Evolutionary conservation across 441 rosid genomes (phyloP), one percentile per base, ranked within the genome.

Genomic region (Adansonia grandidieri): DNA sequence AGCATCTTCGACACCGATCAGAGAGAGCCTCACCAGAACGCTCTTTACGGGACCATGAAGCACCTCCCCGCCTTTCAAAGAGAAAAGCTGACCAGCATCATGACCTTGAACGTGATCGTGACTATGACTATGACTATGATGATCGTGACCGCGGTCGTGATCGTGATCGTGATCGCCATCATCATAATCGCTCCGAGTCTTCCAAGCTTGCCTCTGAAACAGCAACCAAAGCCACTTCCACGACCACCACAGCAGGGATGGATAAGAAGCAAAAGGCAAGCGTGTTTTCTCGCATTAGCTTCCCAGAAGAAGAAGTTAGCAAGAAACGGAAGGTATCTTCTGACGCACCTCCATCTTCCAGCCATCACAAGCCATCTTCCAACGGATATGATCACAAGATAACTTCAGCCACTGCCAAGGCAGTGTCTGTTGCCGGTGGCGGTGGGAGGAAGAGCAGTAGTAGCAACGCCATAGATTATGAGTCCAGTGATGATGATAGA

Each of bases 231-330:
- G 78, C 90, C 6, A 50, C 89, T 0, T 80, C 89, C 1, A 83
- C 82, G 0, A 81, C 80, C 0, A 53, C 83, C 1, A 74, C 79
- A 1, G 69, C 88, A 0, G 90, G 85, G 3, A 77, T 80, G 0
- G 97, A 89, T 4, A 80, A 87, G 68, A 88, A 84, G 83, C 79
- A 78, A 0, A 95, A 95, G 81, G 80, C 84, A 0, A 97, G 98
- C 17, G 98, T 94, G 20, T 97, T 97, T 90, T 94, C 98, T 70
- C 93, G 98, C 80, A 95, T 97, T 63, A 91, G 99, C 84, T 94
- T 88, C 56, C 97, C 98, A 0, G 98, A 89, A 74, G 92, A 68
- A 77, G 97, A 91, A 74, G 56, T 82, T 1, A 76, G 83, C 22
- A 89, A 91, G 87, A 94, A 92, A 82, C 87, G 92, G 19, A 86